Base-by-base conservation (phyloP, 139 green algal genomes). In the Tetraselmis striata region DNA sequence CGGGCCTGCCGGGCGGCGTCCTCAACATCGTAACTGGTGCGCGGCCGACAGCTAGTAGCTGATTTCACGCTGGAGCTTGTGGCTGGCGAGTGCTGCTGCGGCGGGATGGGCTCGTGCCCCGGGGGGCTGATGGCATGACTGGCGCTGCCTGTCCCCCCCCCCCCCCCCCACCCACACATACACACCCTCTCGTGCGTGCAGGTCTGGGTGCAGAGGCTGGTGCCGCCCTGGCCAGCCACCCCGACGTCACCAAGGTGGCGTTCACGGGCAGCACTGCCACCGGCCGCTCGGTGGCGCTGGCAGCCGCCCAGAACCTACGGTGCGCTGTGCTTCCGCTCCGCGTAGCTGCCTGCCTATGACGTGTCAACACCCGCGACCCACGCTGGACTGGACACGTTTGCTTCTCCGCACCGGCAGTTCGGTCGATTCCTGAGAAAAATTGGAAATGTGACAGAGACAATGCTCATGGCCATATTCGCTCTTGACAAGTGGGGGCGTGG, bases 211-310 rank as follows among this genome's bases (percentile, higher is more conserved):
- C 31, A 1, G 28, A 75, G 1, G 85, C 86, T 0, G 87, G 87
- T 11, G 86, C 86, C 11, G 28, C 83, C 30, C 81, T 91, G 27
- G 75, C 86, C 76, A 59, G 84, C 0, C 89, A 96, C 85, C 89
- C 89, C 0, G 83, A 77, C 1, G 58, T 96, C 1, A 91, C 94
- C 84, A 98, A 98, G 88, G 85, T 98, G 28, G 87, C 92, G 0
- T 98, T 98, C 90, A 98, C 95, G 0, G 95, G 95, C 59, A 92
- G 85, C 84, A 84, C 85, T 26, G 82, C 85, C 29, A 97, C 93
- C 0, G 94, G 95, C 24, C 75, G 85, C 29, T 78, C 81, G 1
- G 90, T 98, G 26, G 87, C 86, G 11, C 75, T 80, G n/a, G 91
- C 92, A 0, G 95, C 93, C 0, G 92, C 93, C 0, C 30, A 76